Base-by-base conservation (phyloP, 176 grass and related monocot genomes). In the Musa beccarii region DNA sequence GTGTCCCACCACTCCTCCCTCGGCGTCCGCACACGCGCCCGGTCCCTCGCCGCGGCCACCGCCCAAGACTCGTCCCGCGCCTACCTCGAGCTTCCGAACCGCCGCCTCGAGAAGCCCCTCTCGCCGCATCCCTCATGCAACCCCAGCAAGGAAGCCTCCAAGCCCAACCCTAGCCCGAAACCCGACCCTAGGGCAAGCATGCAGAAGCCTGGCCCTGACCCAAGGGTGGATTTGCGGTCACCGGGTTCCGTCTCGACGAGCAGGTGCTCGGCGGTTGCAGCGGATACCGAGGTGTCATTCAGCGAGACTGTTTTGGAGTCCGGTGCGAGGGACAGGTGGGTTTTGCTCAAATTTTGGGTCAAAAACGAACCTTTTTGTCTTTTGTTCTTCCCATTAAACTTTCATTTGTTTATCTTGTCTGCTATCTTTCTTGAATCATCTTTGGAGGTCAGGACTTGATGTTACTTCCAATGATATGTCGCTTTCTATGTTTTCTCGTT, bases 31-130 rank as follows among this genome's bases (percentile, higher is more conserved):
- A 80, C 79, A 15, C 49, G 79, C 1, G 79, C 79, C 21, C 70
- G 43, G 69, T 29, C 79, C 57, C 69, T 80, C 23, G 77, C 77
- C 1, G 52, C 53, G 53, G 49, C 52, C 3, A 15, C 52, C 53
- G 16, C 66, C 49, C 22, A 2, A 2, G 79, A 72, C 56, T 13
- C 49, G 12, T 19, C 69, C 21, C 62, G 3, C 9, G 23, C 79
- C 79, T 80, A 80, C 57, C 79, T 80, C 22, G 79, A 80, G 43
- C 79, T 80, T 57, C 79, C 69, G 2, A 80, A 69, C 49, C 79
- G 79, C 56, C 79, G 79, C 49, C 69, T 80, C 7, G 69, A 73
- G 69, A 80, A 80, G n/a, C 68, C 49, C 49, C 59, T 80, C 22
- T 53, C 25, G 22, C 65, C 9, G 12, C 12, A 54, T 2, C 15